Percentiles rank a stretch among this genome's conserved stretches.
Evolutionary conservation across 1,284 basidiomycete species (phyloP).

Genomic region (Tilletia caries): DNA sequence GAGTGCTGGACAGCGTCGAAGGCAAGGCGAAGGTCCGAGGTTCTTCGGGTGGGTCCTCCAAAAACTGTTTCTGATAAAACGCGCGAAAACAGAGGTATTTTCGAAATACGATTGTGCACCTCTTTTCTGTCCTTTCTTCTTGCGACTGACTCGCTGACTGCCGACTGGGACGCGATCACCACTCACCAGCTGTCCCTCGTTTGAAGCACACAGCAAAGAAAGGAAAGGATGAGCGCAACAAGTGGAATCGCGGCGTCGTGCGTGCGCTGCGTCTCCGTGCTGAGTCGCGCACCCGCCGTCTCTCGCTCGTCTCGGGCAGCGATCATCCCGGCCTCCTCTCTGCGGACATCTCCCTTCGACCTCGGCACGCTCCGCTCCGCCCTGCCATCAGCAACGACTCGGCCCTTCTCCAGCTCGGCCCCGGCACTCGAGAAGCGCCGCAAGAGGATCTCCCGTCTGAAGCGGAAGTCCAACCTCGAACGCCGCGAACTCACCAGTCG

Average conservation of each 20-base stretch:
- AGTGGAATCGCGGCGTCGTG: not conserved
- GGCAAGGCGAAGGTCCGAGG: no score
- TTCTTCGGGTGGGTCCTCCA: no score
- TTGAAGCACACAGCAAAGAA: no score
- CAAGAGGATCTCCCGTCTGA: conserved; percentile 34
- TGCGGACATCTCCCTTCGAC: not conserved
- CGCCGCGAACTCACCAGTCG: conserved; percentile 44
- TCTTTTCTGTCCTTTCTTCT: no score
- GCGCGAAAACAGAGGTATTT: no score
- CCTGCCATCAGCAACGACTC: not conserved
- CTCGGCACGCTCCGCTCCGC: not conserved
- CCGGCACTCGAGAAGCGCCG: conserved; percentile 33
- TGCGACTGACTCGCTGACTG: no score
- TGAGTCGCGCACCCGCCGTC: no score
- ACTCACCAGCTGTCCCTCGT: no score
- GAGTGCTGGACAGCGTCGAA: no score
- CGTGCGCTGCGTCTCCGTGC: not conserved
- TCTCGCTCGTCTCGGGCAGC: no score
- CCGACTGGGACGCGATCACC: not conserved
- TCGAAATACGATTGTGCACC: no score
- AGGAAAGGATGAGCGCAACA: not conserved
- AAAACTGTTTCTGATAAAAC: no score
- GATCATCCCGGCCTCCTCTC: not conserved
- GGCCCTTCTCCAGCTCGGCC: conserved; percentile 29
- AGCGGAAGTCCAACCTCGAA: conserved; percentile 51